A percentile compares a stretch with the other conserved stretches of the same genome.
phyloP scores from a whole-genome alignment of 371 early-diverging fungal genomes.

The Zopfochytrium polystomum region DNA sequence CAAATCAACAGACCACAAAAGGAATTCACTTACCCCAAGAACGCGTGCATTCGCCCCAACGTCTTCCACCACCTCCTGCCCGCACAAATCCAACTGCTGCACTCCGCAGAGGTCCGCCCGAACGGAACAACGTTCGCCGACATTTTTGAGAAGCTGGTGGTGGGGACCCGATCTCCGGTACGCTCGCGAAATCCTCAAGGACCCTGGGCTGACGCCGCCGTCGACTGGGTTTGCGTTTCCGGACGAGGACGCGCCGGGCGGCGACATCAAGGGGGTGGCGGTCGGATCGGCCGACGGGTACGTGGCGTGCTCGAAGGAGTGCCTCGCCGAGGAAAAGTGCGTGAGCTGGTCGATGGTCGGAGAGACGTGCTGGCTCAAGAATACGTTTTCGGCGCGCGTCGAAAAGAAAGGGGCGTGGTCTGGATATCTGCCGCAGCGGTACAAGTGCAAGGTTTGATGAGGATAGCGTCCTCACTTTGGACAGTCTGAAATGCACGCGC shows the following conservation, averaged over 20 bases:
- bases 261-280: no score
- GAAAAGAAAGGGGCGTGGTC: slow-evolving; percentile 12
- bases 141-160: no score
- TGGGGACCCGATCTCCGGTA: no score
- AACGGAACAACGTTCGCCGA: neutral
- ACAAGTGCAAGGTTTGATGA: slow-evolving; percentile 6
- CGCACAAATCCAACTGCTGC: slow-evolving; percentile 44
- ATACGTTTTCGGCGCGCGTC: slow-evolving; percentile 8
- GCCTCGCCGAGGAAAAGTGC: no score
- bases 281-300: no score
- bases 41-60: slow-evolving; percentile 40
- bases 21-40: slow-evolving; percentile 35
- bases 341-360: slow-evolving; percentile 27
- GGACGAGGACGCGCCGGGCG: no score
- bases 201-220: no score
- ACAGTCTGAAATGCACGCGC: no score
- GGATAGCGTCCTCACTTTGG: slow-evolving; percentile 4
- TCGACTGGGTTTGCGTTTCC: no score
- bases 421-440: slow-evolving; percentile 18
- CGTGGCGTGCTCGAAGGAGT: no score
- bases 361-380: slow-evolving; percentile 34
- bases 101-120: no score
- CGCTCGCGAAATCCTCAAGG: no score
- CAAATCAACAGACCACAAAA: slow-evolving; percentile 22
- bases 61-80: slow-evolving; percentile 50